Percentiles rank a stretch among this genome's conserved stretches.
Evolutionary conservation across 345 rosid genomes (phyloP).

Genomic region (Salix suchowensis): DNA sequence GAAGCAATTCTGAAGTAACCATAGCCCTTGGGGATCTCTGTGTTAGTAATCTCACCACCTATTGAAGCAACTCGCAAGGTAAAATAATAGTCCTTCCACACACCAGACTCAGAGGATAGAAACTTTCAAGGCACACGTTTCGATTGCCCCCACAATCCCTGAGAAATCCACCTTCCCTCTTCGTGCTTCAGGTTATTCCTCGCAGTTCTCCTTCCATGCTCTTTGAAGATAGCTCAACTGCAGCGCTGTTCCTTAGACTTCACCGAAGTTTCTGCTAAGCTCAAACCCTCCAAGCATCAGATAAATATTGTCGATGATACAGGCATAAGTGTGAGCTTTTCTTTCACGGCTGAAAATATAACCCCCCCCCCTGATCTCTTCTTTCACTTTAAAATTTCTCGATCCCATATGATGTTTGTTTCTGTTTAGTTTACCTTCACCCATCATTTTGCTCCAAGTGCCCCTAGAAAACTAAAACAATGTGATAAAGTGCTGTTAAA

Average conservation of each 20-base stretch:
- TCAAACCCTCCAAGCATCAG: not conserved
- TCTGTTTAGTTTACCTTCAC: not conserved
- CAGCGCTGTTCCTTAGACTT: not conserved
- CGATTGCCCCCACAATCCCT: not conserved
- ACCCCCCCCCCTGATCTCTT: not conserved
- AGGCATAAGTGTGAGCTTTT: not conserved
- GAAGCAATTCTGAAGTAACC: not conserved
- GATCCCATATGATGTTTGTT: not conserved
- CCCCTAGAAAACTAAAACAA: not conserved
- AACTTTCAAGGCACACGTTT: not conserved
- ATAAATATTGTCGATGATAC: not conserved
- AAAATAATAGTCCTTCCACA: not conserved
- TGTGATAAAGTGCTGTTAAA: not conserved
- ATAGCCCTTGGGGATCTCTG: not conserved
- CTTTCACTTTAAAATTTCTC: not conserved
- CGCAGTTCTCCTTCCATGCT: not conserved
- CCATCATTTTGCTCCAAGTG: not conserved
- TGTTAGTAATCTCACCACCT: not conserved
- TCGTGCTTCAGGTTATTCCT: not conserved
- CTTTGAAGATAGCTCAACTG: not conserved
- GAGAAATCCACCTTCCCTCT: not conserved
- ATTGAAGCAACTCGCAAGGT: not conserved
- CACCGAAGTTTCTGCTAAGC: not conserved
- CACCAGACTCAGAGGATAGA: not conserved
- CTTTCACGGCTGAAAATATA: not conserved